Conservation (phyloP, 768 basidiomycete species). For the Lactarius akahatsu region DNA sequence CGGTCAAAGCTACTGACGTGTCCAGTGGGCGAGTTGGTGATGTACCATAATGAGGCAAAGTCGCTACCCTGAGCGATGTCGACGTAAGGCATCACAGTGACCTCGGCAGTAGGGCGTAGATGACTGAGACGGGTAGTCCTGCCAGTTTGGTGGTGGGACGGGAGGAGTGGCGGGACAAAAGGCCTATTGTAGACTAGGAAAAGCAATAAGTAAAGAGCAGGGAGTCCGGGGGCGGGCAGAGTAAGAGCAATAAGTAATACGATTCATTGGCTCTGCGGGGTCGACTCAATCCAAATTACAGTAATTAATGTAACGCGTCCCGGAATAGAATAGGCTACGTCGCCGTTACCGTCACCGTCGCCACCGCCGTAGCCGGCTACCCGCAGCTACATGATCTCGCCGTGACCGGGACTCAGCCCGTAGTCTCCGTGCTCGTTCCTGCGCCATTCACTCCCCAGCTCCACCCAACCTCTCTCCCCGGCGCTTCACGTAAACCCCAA, state of each 20-base stretch:
- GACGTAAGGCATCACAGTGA: constrained; percentile 29
- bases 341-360: neutral
- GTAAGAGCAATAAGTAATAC: neutral
- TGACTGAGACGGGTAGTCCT: neutral
- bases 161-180: neutral
- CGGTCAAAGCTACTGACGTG: constrained; percentile 31
- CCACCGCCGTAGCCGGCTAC: neutral
- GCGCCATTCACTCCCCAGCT: constrained; percentile 4
- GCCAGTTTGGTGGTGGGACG: constrained; percentile 9
- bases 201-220: constrained; percentile 7
- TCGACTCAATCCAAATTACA: neutral
- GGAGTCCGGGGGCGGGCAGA: neutral
- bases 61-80: constrained; percentile 27
- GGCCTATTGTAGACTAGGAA: neutral
- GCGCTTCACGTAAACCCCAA: constrained; percentile 25
- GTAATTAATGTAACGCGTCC: neutral
- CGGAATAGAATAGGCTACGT: neutral
- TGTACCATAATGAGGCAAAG: constrained; percentile 34
- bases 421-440: neutral
- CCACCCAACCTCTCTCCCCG: constrained; percentile 19
- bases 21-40: constrained; percentile 33
- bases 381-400: neutral
- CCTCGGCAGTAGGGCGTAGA: neutral
- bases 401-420: neutral
- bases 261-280: neutral